Evolutionary conservation across 164 flowering plant species (phyloP), one percentile per base, ranked within the genome.

Genomic region (Vitis rotundifolia): DNA sequence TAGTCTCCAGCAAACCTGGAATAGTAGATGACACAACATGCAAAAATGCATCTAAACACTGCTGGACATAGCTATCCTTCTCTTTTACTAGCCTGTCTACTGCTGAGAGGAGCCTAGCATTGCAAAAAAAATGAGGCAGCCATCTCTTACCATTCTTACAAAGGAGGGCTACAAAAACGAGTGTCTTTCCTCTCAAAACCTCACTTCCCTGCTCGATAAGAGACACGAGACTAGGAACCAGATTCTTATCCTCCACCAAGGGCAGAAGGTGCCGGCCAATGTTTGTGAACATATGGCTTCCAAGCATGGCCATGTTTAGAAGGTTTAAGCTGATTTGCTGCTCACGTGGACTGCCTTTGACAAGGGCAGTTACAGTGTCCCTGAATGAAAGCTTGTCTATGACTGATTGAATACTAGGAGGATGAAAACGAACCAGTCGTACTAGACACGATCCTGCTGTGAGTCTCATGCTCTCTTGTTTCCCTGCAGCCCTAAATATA

Each of bases 371-470:
- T 69, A 85, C 84, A 15, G 80, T 83, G 61, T 93, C 99, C 81
- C 89, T 93, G 73, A 87, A 81, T 10, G 97, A 82, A 31, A 92
- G 84, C 72, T 89, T 93, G 68, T 91, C 97, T 59, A 92, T 69
- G 6, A 89, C 85, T 2, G 84, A 75, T 59, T 88, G 95, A 65
- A 92, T 88, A 78, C 83, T 83, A 50, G 91, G 75, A 65, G 93
- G 93, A 78, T 61, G 91, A 70, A 91, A 93, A 72, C 95, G 91
- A 67, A 80, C 92, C 49, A 93, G 83, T 15, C 99, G 91, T 28
- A 85, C 97, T 79, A 96, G 79, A 79, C 99, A 96, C 63, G 97
- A 96, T 28, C 98, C 99, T 48, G 99, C 97, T 9, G 96, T 92
- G 37, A 92, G 92, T 77, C 94, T 84, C 71, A 86, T 83, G 82